phyloP scores from a whole-genome alignment of 1,139 yeast species.

The Yamadazyma blattariae region DNA sequence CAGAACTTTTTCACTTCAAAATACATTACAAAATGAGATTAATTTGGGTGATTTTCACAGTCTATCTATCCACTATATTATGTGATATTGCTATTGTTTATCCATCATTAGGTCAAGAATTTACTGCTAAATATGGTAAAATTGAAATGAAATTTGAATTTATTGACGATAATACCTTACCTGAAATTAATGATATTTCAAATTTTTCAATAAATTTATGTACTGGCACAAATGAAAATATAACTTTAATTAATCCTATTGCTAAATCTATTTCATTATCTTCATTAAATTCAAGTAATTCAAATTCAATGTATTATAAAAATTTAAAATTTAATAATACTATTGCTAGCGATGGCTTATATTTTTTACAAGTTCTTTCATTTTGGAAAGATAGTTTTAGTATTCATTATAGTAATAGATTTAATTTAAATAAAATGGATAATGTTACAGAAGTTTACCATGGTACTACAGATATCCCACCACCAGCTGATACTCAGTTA shows the following conservation, averaged over 20 bases:
- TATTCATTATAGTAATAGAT: slow-evolving; percentile 28
- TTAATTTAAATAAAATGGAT: slow-evolving; percentile 22
- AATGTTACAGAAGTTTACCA: slow-evolving; percentile 5
- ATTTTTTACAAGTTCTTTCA: slow-evolving; percentile 12
- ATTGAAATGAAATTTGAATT: slow-evolving; percentile 5
- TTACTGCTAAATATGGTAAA: slow-evolving; percentile 3
- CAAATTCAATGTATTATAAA: too few species aligned
- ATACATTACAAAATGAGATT: too few species aligned
- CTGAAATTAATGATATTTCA: slow-evolving; percentile 6
- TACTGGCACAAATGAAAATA: slow-evolving; percentile 14
- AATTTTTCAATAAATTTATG: slow-evolving; percentile 8
- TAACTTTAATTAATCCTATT: slow-evolving; percentile 1
- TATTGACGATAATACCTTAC: slow-evolving; percentile 10
- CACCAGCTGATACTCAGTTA: slow-evolving; percentile 19
- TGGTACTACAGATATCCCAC: slow-evolving; percentile 36
- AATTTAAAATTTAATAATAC: slow-evolving; percentile 1
- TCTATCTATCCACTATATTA: too few species aligned
- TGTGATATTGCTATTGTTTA: slow-evolving; percentile 8
- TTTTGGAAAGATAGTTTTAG: slow-evolving; percentile 9
- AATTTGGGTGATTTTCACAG: too few species aligned
- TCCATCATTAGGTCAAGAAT: slow-evolving; percentile 4
- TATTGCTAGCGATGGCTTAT: slow-evolving; percentile 12
- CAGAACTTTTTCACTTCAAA: too few species aligned
- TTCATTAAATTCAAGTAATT: background rate
- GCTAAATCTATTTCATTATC: background rate